Conservation (phyloP, 2,329 filamentous ascomycete genomes). For the Cytospora piceae region DNA sequence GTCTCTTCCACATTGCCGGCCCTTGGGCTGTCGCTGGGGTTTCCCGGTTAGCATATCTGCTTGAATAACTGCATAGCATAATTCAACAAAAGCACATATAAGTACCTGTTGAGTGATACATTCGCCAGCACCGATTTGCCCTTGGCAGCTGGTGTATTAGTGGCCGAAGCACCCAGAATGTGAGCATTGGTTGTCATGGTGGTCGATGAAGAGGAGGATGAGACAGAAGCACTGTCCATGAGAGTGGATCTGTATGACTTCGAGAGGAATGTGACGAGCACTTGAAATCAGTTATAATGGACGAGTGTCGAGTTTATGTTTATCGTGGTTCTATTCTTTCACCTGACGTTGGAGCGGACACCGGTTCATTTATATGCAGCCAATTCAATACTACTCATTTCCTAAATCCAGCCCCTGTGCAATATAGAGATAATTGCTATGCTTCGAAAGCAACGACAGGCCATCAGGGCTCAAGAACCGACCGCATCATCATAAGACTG, state of each 20-base stretch:
- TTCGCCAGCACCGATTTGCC: neutral
- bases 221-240: neutral
- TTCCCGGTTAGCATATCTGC: neutral
- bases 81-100: neutral
- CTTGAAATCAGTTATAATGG: too few relatives aligned
- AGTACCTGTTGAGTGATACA: neutral
- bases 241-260: too few relatives aligned
- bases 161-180: neutral
- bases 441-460: neutral
- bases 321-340: neutral
- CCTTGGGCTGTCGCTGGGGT: neutral
- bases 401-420: neutral
- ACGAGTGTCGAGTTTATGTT: neutral
- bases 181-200: neutral
- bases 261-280: too few relatives aligned
- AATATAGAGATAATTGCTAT: neutral
- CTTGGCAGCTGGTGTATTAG: neutral
- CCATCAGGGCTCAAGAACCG: neutral
- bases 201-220: neutral
- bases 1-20: neutral
- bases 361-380: neutral
- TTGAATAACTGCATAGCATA: neutral
- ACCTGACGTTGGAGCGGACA: neutral
- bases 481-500: neutral
- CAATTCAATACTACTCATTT: neutral